Evolutionary conservation across 768 basidiomycete genomes (phyloP).

Genomic region (Lactarius deliciosus): DNA sequence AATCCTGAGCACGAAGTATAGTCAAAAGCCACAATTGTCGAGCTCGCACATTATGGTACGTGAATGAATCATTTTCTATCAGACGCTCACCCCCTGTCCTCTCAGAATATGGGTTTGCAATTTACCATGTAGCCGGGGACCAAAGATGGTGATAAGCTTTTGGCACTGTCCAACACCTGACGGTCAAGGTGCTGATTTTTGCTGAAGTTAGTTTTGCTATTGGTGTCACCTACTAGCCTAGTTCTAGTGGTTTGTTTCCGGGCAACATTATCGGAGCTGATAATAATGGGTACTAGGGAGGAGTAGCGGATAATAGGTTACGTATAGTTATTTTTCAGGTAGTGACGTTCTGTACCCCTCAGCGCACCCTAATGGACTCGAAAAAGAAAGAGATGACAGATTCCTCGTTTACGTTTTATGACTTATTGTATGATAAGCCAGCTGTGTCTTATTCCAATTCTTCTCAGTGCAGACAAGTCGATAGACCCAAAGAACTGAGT

Average conservation of each 20-base stretch:
- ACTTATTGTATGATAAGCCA: not conserved
- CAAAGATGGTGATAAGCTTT: not conserved
- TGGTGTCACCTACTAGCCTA: not conserved
- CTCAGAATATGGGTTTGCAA: slow-evolving; percentile 5
- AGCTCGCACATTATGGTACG: slow-evolving; percentile 68
- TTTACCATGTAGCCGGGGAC: slow-evolving; percentile 22
- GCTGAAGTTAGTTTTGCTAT: not conserved
- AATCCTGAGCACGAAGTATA: slow-evolving; percentile 58
- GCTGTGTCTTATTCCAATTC: not conserved
- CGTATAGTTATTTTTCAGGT: no score
- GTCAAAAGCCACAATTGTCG: slow-evolving; percentile 71
- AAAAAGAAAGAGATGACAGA: not conserved
- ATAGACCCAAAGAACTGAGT: not conserved
- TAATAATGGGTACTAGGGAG: not conserved
- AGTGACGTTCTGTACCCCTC: no score
- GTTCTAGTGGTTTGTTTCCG: not conserved
- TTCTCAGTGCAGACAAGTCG: not conserved
- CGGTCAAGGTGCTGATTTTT: not conserved
- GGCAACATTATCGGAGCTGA: not conserved
- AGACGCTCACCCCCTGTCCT: not conserved
- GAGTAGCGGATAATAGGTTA: no score
- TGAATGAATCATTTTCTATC: slow-evolving; percentile 11
- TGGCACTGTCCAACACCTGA: not conserved
- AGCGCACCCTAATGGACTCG: no score
- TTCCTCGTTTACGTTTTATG: not conserved